phyloP scores from a whole-genome alignment of 371 early-diverging fungal genomes.

The Apophysomyces sp. region DNA sequence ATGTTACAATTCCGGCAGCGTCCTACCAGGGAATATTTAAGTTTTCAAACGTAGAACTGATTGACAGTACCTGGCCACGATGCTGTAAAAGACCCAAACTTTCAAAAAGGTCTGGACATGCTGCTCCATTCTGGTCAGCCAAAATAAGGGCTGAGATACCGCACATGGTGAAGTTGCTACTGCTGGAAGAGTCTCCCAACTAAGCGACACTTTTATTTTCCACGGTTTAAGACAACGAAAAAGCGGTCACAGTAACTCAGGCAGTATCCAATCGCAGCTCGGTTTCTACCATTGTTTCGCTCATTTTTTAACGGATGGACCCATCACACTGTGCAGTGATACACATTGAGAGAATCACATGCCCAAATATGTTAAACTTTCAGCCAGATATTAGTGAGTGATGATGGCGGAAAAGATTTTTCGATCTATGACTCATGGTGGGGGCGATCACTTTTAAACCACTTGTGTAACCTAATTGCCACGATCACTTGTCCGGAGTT shows the following conservation, averaged over 20 bases:
- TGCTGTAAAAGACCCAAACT: conserved; percentile 93
- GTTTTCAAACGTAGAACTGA: neutral
- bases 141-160: conserved; percentile 89
- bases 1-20: conserved; percentile 98
- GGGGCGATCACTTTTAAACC: neutral
- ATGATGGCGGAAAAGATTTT: neutral
- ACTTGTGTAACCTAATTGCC: neutral
- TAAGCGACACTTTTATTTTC: neutral
- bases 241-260: conserved; percentile 4
- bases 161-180: conserved; percentile 67
- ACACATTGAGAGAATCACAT: too few species aligned
- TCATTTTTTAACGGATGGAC: neutral
- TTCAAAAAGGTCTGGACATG: conserved; percentile 88
- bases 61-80: conserved; percentile 87
- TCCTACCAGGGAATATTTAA: conserved; percentile 70
- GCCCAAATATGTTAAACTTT: neutral
- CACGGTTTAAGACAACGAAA: conserved; percentile 1
- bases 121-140: conserved; percentile 74
- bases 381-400: neutral
- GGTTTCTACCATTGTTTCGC: neutral
- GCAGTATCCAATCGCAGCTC: neutral
- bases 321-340: neutral
- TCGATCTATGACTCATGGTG: conserved; percentile 1
- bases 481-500: neutral
- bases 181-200: neutral